Conservation (phyloP, 2,329 filamentous ascomycete species). For the Verticillium dahliae region DNA sequence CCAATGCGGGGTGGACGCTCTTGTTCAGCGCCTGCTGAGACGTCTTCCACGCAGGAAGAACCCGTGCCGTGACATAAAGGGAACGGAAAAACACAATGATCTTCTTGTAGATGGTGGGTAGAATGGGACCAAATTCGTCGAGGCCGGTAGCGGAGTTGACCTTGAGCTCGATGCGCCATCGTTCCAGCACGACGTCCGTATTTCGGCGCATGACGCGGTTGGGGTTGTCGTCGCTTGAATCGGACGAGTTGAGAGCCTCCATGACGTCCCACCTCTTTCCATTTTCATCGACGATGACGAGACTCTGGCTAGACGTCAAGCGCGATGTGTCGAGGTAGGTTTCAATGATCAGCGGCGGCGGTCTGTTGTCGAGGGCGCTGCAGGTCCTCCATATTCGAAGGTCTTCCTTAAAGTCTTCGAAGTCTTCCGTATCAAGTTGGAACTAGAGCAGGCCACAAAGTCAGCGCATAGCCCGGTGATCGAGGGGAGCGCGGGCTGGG, state of each 20-base stretch:
- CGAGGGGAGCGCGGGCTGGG: background rate
- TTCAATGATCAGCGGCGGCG: slow-evolving; percentile 82
- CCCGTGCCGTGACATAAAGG: slow-evolving; percentile 72
- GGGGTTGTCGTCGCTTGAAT: slow-evolving; percentile 41
- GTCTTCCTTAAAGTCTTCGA: slow-evolving; percentile 78
- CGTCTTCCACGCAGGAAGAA: slow-evolving; percentile 83
- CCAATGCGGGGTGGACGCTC: slow-evolving; percentile 59
- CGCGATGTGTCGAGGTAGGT: slow-evolving; percentile 77
- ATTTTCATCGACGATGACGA: slow-evolving; percentile 81
- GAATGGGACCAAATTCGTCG: slow-evolving; percentile 52
- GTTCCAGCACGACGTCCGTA: slow-evolving; percentile 78
- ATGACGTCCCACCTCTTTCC: slow-evolving; percentile 91
- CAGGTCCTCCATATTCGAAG: slow-evolving; percentile 75
- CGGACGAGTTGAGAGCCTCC: slow-evolving; percentile 67
- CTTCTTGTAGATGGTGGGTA: slow-evolving; percentile 95
- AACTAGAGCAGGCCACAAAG: slow-evolving; percentile 52
- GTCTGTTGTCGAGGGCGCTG: slow-evolving; percentile 69
- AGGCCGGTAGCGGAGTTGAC: slow-evolving; percentile 40
- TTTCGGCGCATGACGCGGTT: slow-evolving; percentile 33
- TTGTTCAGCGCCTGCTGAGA: slow-evolving; percentile 67
- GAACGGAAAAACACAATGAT: slow-evolving; percentile 91
- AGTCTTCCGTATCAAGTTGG: slow-evolving; percentile 89
- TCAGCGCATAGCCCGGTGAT: background rate
- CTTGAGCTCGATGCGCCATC: slow-evolving; percentile 83
- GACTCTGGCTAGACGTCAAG: slow-evolving; percentile 75